Evolutionary conservation across 2,329 filamentous ascomycete genomes (phyloP).

Genomic region (Pezicula carpinea): DNA sequence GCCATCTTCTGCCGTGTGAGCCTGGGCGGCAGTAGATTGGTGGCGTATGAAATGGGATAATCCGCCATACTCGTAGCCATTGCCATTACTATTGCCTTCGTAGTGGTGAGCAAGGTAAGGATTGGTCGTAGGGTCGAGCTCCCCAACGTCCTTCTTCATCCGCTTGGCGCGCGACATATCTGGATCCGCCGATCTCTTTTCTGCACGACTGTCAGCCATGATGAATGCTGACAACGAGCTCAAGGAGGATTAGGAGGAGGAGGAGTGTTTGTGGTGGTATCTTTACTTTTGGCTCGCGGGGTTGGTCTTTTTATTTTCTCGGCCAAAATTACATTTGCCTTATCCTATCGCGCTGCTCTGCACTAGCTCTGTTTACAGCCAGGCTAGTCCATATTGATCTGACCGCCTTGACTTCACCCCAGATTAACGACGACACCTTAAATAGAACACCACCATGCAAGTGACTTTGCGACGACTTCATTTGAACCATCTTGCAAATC

Average conservation of each 20-base stretch:
- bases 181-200: conserved; percentile 31
- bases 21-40: conserved; percentile 72
- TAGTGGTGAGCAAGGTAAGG: conserved; percentile 92
- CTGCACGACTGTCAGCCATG: conserved; percentile 55
- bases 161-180: conserved; percentile 42
- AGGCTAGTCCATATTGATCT: conserved; percentile 2
- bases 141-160: conserved; percentile 29
- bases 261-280: conserved; percentile 14
- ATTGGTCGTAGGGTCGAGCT: conserved; percentile 57
- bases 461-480: not conserved
- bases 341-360: not conserved
- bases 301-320: conserved; percentile 8
- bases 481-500: not conserved
- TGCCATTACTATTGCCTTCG: conserved; percentile 37
- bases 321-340: not conserved
- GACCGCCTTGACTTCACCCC: conserved; percentile 8
- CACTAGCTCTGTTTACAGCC: not conserved
- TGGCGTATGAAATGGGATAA: conserved; percentile 71
- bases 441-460: not conserved
- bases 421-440: not conserved
- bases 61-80: conserved; percentile 31
- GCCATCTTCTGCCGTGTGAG: conserved; percentile 70
- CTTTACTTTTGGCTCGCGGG: conserved; percentile 22
- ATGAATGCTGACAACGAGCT: conserved; percentile 10
- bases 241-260: conserved; percentile 1